A percentile compares a stretch with the other conserved stretches of the same genome.
Evolutionary conservation across 257 asterid species (phyloP).

Genomic region (Solanum clarkiae): DNA sequence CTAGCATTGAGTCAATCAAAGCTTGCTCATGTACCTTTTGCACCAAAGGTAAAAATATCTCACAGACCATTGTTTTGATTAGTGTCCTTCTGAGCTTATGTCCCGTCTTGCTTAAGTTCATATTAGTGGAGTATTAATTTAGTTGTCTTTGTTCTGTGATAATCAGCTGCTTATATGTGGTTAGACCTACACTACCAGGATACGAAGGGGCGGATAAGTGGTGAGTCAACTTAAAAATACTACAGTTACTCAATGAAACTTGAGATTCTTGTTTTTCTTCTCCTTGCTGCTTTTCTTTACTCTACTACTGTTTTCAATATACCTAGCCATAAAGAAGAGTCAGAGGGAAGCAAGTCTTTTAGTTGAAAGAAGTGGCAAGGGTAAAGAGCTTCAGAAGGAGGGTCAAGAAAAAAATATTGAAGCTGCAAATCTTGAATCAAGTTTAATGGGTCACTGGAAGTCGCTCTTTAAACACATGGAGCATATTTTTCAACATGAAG

Average conservation of each 20-base stretch:
- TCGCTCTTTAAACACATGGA: slow-evolving; percentile 66
- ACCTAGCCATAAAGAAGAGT: slow-evolving; percentile 50
- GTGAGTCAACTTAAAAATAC: slow-evolving; percentile 18
- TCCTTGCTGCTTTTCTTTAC: not conserved
- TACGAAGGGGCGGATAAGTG: slow-evolving; percentile 56
- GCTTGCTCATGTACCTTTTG: slow-evolving; percentile 74
- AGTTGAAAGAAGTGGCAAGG: slow-evolving; percentile 52
- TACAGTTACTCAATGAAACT: not conserved
- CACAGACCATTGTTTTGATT: not conserved
- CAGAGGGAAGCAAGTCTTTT: slow-evolving; percentile 66
- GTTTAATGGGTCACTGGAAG: slow-evolving; percentile 59
- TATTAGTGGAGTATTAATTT: not conserved
- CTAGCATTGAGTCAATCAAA: slow-evolving; percentile 31
- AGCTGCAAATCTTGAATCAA: slow-evolving; percentile 32
- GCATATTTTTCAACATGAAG: slow-evolving; percentile 39
- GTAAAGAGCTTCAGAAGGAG: slow-evolving; percentile 18
- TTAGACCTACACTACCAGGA: slow-evolving; percentile 82
- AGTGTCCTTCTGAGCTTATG: not conserved
- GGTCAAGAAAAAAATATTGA: slow-evolving; percentile 15
- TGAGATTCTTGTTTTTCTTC: not conserved
- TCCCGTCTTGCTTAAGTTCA: not conserved
- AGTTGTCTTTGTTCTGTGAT: slow-evolving; percentile 2
- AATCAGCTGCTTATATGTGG: slow-evolving; percentile 72
- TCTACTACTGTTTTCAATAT: not conserved
- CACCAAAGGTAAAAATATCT: slow-evolving; percentile 47